phyloP scores from a whole-genome alignment of 225 moss, liverwort and hornwort species.

The Sphagnum contortum region DNA sequence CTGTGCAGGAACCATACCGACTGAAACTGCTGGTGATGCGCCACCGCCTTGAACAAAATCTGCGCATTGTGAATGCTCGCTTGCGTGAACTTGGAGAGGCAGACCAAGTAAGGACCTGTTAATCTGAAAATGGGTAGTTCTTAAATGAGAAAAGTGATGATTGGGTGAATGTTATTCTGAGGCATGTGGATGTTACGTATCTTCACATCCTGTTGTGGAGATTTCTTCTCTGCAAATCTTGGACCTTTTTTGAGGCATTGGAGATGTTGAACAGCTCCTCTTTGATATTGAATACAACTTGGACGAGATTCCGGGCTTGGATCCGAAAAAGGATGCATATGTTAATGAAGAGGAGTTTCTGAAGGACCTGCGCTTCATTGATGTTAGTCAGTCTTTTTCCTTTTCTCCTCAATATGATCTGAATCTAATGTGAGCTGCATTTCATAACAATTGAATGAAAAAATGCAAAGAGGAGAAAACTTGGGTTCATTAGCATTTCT shows the following conservation, averaged over 20 bases:
- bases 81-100: slow-evolving; percentile 67
- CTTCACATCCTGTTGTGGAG: no score
- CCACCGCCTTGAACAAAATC: slow-evolving; percentile 88
- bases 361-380: slow-evolving; percentile 69
- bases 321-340: slow-evolving; percentile 76
- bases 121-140: no score
- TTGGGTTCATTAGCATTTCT: no score
- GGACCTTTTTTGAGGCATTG: no score
- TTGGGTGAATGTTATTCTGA: no score
- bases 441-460: no score
- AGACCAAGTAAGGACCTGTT: no score
- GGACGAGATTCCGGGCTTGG: slow-evolving; percentile 85
- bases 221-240: no score
- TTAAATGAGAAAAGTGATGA: no score
- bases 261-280: slow-evolving; percentile 46
- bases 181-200: no score
- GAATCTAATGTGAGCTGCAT: no score
- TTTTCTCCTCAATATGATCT: background rate
- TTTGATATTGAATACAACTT: slow-evolving; percentile 96
- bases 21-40: slow-evolving; percentile 84
- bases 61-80: slow-evolving; percentile 70
- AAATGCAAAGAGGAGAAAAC: no score
- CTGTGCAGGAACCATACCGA: slow-evolving; percentile 78
- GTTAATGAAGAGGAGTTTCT: slow-evolving; percentile 63
- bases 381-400: slow-evolving; percentile 41